Base-by-base conservation (phyloP, 352 stramenopile genomes). In the Globisporangium perplexum region DNA sequence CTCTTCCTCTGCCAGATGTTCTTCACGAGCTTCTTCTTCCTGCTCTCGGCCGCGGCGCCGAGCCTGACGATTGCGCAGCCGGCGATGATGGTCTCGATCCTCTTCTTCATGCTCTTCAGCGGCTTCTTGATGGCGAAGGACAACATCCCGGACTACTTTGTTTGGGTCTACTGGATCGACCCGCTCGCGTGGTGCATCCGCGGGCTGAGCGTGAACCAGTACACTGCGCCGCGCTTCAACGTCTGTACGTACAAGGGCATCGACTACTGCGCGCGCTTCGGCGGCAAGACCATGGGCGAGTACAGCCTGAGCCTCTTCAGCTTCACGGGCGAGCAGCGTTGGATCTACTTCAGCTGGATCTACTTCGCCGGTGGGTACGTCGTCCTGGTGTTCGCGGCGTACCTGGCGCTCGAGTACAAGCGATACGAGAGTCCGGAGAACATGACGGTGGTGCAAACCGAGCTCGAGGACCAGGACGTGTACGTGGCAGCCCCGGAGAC, bases 121-220 rank as follows among this genome's bases (percentile, higher is more conserved):
- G 80, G 82, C 15, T 90, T 90, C 60, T 55, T 88, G 24, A 55
- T 89, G 28, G 65, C 71, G 10, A 75, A 79, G 54, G 62, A 55
- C 33, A 65, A 76, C 45, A 88, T 92, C 44, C 83, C 77, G 0
- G 53, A 68, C 45, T 81, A 77, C 42, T 88, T 85, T 35, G 68
- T 79, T 28, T 94, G 83, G 83, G 49, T 93, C 42, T 92, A 90
- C 57, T 91, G 74, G 71, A 74, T 94, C 49, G 85, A 92, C 47
- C 66, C 82, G 15, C 59, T 93, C 35, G 63, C 66, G 36, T 93
- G 77, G 76, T 74, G 66, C 50, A 79, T 87, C 39, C 77, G 80
- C 7, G 73, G 69, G 4, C 52, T 89, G 15, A 71, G 65, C 31
- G 46, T 88, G n/a, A 88, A 88, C 56, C 75, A 89, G 52, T 91